Evolutionary conservation across 1,284 basidiomycete species (phyloP).

Genomic region (Marasmius sp.): DNA sequence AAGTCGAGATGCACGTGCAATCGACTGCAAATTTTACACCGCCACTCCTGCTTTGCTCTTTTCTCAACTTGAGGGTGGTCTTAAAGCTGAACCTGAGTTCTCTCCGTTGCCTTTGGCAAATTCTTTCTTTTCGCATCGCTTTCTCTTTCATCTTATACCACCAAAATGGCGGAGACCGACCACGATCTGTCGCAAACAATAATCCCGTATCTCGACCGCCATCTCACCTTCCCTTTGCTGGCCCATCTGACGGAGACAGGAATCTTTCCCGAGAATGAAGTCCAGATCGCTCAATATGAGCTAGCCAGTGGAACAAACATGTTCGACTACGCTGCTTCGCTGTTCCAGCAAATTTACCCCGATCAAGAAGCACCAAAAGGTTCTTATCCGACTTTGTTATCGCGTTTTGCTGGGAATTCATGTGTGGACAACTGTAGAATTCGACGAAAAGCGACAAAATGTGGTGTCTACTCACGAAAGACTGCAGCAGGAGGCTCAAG

Average conservation of each 20-base stretch:
- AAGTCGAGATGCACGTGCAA: too few species aligned
- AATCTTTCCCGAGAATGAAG: conserved; percentile 74
- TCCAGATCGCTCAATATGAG: conserved; percentile 91
- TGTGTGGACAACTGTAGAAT: conserved; percentile 53
- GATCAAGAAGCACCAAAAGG: conserved; percentile 68
- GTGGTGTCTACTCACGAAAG: conserved; percentile 84
- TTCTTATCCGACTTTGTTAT: conserved; percentile 23
- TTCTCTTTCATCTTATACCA: conserved; percentile 10
- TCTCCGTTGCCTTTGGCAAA: not conserved
- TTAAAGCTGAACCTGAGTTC: not conserved
- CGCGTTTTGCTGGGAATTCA: not conserved
- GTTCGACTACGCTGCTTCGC: conserved; percentile 84
- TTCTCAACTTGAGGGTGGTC: not conserved
- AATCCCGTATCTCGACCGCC: conserved; percentile 92
- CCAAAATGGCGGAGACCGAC: conserved; percentile 60
- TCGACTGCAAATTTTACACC: too few species aligned
- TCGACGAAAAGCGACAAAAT: conserved; percentile 76
- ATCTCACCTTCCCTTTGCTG: conserved; percentile 91
- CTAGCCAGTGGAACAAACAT: conserved; percentile 96
- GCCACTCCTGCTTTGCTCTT: too few species aligned
- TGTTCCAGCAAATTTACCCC: conserved; percentile 79
- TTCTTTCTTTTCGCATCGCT: conserved; percentile 20
- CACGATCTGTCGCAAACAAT: conserved; percentile 90
- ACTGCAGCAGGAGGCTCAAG: conserved; percentile 87
- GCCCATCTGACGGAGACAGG: conserved; percentile 79